These are phyloP conservation scores for Bacterosira constricta DNA, from an alignment of 108 stramenopile species.

Conservation along the genomic window DNA sequence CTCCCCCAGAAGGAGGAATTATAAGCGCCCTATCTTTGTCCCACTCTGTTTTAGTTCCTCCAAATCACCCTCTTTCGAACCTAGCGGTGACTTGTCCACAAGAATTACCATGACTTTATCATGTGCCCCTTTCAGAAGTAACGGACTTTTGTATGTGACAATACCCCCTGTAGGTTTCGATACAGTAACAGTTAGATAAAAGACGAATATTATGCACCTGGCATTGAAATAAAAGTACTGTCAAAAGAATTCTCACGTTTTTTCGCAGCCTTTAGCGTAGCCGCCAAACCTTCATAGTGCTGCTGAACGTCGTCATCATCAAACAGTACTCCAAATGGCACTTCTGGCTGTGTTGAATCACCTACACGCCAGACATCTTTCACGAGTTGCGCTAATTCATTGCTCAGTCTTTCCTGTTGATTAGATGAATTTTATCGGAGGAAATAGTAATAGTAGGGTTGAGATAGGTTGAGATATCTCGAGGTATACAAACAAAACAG, in stretches of 20 bases:
- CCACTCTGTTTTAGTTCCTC: slow-evolving; percentile 32
- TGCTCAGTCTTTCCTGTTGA: slow-evolving; percentile 29
- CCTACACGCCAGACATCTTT: slow-evolving; percentile 49
- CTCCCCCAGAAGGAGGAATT: not conserved
- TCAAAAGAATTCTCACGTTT: slow-evolving; percentile 45
- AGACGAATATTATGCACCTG: not conserved
- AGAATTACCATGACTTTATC: slow-evolving; percentile 67
- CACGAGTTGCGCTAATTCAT: slow-evolving; percentile 36
- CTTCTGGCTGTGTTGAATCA: slow-evolving; percentile 42
- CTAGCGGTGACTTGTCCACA: slow-evolving; percentile 26
- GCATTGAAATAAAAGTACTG: not conserved
- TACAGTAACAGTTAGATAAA: not conserved
- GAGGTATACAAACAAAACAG: too few species aligned
- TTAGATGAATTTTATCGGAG: too few species aligned
- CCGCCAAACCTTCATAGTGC: slow-evolving; percentile 71
- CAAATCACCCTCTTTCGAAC: not conserved
- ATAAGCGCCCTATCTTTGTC: slow-evolving; percentile 13
- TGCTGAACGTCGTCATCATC: slow-evolving; percentile 74
- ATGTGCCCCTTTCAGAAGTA: slow-evolving; percentile 76
- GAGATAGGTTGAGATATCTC: not conserved
- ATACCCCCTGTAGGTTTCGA: slow-evolving; percentile 35
- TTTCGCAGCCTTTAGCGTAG: slow-evolving; percentile 71
- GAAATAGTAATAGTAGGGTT: too few species aligned
- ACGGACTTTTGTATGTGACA: slow-evolving; percentile 69
- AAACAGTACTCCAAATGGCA: slow-evolving; percentile 66